Base-by-base conservation (phyloP, 2,329 filamentous ascomycete species). In the Pseudodiploospora longispora region DNA sequence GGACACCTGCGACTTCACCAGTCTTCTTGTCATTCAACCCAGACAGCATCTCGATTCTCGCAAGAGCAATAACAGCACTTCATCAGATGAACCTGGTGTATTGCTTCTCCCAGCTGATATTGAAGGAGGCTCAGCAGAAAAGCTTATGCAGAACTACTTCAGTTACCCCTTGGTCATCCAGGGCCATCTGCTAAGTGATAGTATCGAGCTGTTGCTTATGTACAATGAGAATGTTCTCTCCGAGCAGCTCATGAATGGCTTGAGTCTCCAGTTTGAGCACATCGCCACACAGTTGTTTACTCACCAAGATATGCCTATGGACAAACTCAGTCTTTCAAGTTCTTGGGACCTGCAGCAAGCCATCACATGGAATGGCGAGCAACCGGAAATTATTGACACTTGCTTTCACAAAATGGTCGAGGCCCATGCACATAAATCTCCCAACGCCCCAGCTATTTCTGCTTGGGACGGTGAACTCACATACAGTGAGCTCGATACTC, bases 21-120 rank as follows among this genome's bases (percentile, higher is more conserved):
- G 43, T 31, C 39, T 50, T 30, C 38, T 50, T 3, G 39, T 40
- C 38, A 46, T 50, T 8, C 46, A 50, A 12, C 46, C 48, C 32
- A 38, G 27, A 30, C 43, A 44, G 10, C 42, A 46, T 5, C 43
- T 46, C 4, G 5, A 44, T 10, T 8, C 8, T 3, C 27, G 43
- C 6, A 40, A 42, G 5, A 6, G 35, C 30, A 3, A 8, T 5
- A 36, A 42, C 4, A 10, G 33, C 7, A 27, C 10, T 5, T 9
- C n/a, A 3, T 3, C 12, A n/a, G 19, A 19, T 19, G 19, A 19
- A 19, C 27, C 30, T 3, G 34, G 35, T 34, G 10, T 8, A 1
- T 10, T 46, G 4, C 12, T 46, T 4, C 2, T 38, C 4, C 40
- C 27, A 1, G 30, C 19, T 5, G 28, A 12, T 2, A 38, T 36